These are phyloP conservation scores for Besnoitia besnoiti DNA, from an alignment of 169 alveolate species.

Conservation along the genomic window DNA sequence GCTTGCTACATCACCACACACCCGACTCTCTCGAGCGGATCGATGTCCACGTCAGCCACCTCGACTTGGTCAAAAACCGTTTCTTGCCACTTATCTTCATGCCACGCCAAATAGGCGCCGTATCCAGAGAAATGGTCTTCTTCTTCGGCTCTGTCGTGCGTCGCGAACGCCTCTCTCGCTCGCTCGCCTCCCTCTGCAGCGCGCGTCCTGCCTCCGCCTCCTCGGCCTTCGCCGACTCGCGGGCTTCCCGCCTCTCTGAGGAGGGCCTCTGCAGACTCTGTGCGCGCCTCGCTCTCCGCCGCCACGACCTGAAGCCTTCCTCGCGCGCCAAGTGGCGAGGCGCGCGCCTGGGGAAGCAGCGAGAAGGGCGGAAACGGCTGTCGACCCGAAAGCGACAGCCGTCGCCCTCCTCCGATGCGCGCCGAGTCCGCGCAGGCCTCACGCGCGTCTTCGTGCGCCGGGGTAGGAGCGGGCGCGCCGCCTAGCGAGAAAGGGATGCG, in stretches of 20 bases:
- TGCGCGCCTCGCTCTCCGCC: no score
- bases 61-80: conserved; percentile 3
- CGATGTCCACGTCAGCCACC: conserved; percentile 19
- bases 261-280: no score
- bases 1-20: neutral
- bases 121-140: neutral
- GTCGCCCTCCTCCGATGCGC: no score
- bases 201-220: neutral
- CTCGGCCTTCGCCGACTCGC: neutral
- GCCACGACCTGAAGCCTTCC: no score
- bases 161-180: no score
- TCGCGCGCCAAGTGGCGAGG: no score
- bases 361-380: no score
- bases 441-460: neutral
- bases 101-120: neutral
- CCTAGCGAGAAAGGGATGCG: neutral
- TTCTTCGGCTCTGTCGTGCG: conserved; percentile 10
- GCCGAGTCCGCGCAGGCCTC: neutral
- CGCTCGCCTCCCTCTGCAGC: neutral
- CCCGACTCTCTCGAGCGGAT: neutral
- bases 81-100: conserved; percentile 30
- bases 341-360: neutral
- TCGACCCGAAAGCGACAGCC: no score
- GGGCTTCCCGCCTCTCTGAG: neutral
- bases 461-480: neutral